Conservation (phyloP, 176 grass and related monocot genomes). For the Neostapfia colusana region DNA sequence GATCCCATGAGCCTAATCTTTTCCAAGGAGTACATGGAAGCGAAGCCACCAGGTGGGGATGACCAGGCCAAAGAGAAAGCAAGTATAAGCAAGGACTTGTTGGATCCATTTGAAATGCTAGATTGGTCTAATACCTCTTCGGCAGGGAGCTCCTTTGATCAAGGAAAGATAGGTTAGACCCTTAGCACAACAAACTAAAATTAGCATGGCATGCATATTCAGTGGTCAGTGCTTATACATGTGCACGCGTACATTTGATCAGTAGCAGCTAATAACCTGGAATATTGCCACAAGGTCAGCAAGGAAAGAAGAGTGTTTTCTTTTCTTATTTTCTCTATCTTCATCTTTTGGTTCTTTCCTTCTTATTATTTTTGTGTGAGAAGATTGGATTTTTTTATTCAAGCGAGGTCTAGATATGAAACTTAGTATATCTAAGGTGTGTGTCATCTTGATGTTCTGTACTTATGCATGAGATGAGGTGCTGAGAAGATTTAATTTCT, state of each 20-base stretch:
- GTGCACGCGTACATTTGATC: slow-evolving; percentile 44
- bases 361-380: slow-evolving; percentile 38
- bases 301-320: slow-evolving; percentile 42
- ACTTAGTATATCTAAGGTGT: slow-evolving; percentile 55
- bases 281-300: slow-evolving; percentile 35
- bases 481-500: slow-evolving; percentile 1
- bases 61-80: slow-evolving; percentile 52
- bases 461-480: slow-evolving; percentile 36
- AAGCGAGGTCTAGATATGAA: slow-evolving; percentile 61
- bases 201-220: not conserved
- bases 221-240: not conserved
- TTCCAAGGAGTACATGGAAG: slow-evolving; percentile 80
- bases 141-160: slow-evolving; percentile 55
- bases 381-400: slow-evolving; percentile 51
- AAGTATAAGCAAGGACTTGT: slow-evolving; percentile 39
- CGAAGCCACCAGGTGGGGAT: slow-evolving; percentile 28
- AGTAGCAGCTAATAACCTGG: slow-evolving; percentile 42
- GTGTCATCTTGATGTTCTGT: slow-evolving; percentile 43
- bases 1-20: slow-evolving; percentile 91
- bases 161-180: slow-evolving; percentile 54
- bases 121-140: slow-evolving; percentile 65
- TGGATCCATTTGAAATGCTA: slow-evolving; percentile 68
- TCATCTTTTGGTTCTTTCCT: slow-evolving; percentile 15
- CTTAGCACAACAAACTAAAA: slow-evolving; percentile 19
- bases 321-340: slow-evolving; percentile 24